A percentile compares a stretch with the other conserved stretches of the same genome.
phyloP scores from a whole-genome alignment of 2,329 filamentous ascomycete species.

The Aspergillus ustus region DNA sequence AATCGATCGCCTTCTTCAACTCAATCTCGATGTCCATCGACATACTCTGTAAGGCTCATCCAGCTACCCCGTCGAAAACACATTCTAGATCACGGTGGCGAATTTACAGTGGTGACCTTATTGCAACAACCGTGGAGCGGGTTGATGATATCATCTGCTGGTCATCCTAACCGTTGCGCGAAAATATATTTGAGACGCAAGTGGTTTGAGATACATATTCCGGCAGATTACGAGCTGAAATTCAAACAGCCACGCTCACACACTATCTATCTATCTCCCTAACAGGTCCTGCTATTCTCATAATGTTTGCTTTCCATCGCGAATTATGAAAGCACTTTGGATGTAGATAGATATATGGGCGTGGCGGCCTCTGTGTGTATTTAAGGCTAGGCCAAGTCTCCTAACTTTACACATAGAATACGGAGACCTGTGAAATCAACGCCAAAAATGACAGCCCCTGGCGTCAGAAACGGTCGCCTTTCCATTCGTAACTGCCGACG shows the following conservation, averaged over 20 bases:
- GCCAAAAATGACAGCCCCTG: too few relatives aligned
- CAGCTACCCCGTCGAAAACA: neutral
- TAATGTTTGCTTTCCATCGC: too few relatives aligned
- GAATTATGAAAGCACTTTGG: too few relatives aligned
- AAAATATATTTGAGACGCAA: neutral
- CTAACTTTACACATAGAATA: neutral
- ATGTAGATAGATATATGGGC: neutral
- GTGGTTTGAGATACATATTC: too few relatives aligned
- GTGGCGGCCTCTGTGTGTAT: neutral
- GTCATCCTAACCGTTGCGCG: neutral
- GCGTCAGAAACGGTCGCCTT: too few relatives aligned
- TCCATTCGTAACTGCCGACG: too few relatives aligned
- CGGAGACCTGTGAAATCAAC: too few relatives aligned
- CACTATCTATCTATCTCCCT: neutral
- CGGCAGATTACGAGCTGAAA: neutral
- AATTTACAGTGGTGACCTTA: neutral
- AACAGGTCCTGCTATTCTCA: too few relatives aligned
- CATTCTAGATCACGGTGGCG: neutral
- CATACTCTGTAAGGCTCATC: neutral
- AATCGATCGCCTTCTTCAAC: neutral
- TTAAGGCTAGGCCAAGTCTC: neutral
- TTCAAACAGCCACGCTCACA: neutral
- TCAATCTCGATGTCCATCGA: neutral
- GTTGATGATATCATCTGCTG: neutral
- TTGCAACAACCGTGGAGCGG: conserved; percentile 1